These are phyloP conservation scores for Populus hybrid DNA, from an alignment of 441 rosid species.

Conservation along the genomic window DNA sequence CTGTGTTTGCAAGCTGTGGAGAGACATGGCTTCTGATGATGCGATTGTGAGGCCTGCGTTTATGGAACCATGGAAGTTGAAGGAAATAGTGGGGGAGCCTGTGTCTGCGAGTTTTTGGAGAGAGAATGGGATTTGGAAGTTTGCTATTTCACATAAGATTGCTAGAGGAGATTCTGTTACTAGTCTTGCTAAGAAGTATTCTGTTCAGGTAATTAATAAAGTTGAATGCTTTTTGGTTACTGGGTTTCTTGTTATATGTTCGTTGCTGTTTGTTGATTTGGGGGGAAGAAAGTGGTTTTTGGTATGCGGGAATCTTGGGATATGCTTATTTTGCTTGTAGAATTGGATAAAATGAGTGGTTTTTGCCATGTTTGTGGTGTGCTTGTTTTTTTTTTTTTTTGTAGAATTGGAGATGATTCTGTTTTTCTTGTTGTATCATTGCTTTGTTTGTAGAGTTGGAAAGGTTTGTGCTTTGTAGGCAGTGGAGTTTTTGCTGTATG, in stretches of 20 bases:
- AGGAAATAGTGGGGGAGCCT: constrained; percentile 64
- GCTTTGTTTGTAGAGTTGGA: neutral
- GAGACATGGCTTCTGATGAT: constrained; percentile 47
- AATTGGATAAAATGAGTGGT: neutral
- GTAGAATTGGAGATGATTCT: too few species aligned
- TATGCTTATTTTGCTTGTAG: neutral
- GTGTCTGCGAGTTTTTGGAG: constrained; percentile 65
- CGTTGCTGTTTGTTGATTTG: too few species aligned
- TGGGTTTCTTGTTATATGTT: too few species aligned
- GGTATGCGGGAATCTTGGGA: neutral
- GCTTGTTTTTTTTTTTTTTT: too few species aligned
- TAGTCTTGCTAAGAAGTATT: too few species aligned
- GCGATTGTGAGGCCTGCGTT: constrained; percentile 53
- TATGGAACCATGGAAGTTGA: constrained; percentile 61
- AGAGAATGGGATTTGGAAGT: constrained; percentile 58
- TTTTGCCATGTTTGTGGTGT: neutral
- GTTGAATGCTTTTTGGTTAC: too few species aligned
- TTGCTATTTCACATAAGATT: too few species aligned
- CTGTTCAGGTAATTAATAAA: too few species aligned
- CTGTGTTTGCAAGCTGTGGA: constrained; percentile 79
- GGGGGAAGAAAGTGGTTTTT: neutral
- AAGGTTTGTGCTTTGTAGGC: neutral
- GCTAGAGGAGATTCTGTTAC: too few species aligned
- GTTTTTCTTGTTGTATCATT: neutral
- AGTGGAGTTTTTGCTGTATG: neutral